Base-by-base conservation (phyloP, 768 basidiomycete genomes). In the Trametes cubensis region DNA sequence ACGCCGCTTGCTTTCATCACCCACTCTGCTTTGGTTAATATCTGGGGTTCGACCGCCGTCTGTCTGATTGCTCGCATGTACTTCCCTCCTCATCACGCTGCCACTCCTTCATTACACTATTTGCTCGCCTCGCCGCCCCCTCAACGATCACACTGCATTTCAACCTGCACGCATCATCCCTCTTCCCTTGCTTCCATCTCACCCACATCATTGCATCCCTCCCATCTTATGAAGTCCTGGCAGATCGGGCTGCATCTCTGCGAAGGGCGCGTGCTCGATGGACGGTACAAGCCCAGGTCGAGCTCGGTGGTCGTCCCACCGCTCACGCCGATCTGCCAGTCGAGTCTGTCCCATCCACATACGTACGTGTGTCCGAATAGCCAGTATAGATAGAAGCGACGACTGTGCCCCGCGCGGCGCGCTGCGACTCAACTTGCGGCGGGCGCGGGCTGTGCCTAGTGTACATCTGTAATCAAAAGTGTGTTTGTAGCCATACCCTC, bases 401-500 rank as follows among this genome's bases (percentile, higher is more conserved):
- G 34, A 34, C 34, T 34, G 34, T 34, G 34, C 34, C 34, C 34
- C 58, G 55, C 55, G 58, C 39, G 20, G 51, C 59, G 59, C 57
- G 62, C 63, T 56, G 72, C 73, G 71, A 74, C 73, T 74, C 73
- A 74, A 74, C 73, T 74, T 74, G 73, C 69, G 65, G 69, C 69
- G 64, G 69, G 50, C 58, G 53, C 67, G 64, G 67, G 66, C 66
- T 56, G 38, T 67, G 61, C 64, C 57, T 62, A 55, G 40, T 65
- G 61, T 65, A 59, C 64, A 56, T 57, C 42, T 50, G 40, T 60
- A 62, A 61, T 60, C 44, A 45, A 60, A 52, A 25, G 8, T 42
- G 58, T 64, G 58, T 56, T 57, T 64, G 63, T 64, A 64, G 58
- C 63, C 13, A 38, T 64, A 64, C 38, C 30, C 13, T 23, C 25